Base-by-base conservation (phyloP, 306 rosid species). In the Senna siamea region DNA sequence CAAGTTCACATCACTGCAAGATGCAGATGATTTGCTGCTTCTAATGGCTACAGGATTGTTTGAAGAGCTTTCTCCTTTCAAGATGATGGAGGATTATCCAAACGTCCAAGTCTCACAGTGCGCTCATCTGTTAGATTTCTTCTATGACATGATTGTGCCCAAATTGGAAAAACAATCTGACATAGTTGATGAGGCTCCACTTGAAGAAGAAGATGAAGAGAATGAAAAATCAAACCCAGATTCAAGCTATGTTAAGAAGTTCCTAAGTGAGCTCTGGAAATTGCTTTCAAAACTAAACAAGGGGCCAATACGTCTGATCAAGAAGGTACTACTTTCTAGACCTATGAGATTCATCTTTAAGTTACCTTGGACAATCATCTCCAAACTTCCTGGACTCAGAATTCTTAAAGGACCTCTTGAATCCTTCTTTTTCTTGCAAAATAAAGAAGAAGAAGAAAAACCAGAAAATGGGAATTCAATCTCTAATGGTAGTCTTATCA, bases 351-450 rank as follows among this genome's bases (percentile, higher is more conserved):
- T 88, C 28, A 0, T 90, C 10, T 64, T 34, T 13, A 83, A 82
- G 52, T 30, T 87, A 55, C 98, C 98, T 4, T 92, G 94, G 96
- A 84, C 82, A 75, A 79, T 88, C 32, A 67, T 90, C 43, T 85
- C 90, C 47, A 83, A 77, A 60, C 80, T 88, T 70, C 92, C 90
- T 6, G 89, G 84, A 15, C 64, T 88, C 51, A 64, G 43, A 63
- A 19, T 85, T 40, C 56, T 88, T 37, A 78, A 70, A 74, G 19
- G 41, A 65, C 88, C 88, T 0, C 22, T 81, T 5, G 77, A 67
- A 30, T 52, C 62, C 59, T 46, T 87, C 20, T 72, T 79, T 66
- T 70, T 59, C 65, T 46, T 64, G 20, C 65, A 44, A 47, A 72
- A 53, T 43, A 82, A 78, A 70, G 82, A n/a, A n/a, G n/a, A n/a